Evolutionary conservation across 2,329 filamentous ascomycete genomes (phyloP), one percentile per base, ranked within the genome.

Genomic region (Ilyonectria sp.): DNA sequence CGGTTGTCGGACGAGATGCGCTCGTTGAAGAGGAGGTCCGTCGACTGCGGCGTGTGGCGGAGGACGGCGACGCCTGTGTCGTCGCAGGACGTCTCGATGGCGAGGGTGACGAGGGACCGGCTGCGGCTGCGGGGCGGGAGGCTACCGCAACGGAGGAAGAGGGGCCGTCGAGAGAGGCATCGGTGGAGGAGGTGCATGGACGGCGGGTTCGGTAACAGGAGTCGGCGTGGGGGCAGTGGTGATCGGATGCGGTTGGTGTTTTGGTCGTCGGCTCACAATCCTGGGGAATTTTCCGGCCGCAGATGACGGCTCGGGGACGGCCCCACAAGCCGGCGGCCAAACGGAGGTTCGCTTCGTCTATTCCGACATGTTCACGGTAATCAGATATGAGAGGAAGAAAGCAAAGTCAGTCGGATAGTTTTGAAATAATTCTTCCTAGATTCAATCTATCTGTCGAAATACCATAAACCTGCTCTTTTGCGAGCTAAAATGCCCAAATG

Each of bases 51-150:
- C n/a, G 73, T 71, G 57, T 90, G 91, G 60, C 93, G 89, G 44
- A 98, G 86, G 54, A 98, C 82, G 33, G 95, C 92, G 21, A 98
- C 94, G 65, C 93, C 95, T 1, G 95, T 97, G 83, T 98, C 95
- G 82, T 98, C 95, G 86, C 95, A 96, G 3, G 92, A 94, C 10
- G 92, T 92, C 79, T 96, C 93, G 77, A 96, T 94, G 59, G 93
- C 93, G 55, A 95, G 87, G 6, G 88, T 90, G 19, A 87, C 77
- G 64, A 89, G 83, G 46, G 67, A 69, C 29, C 81, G 81, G 33
- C 31, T 52, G 46, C 26, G 26, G 6, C 26, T 26, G 4, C 26
- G 26, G 26, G 6, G 26, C 26, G 26, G 26, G 26, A 26, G 26
- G 26, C 54, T 53, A 50, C 44, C 49, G 31, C 58, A 21, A 9